Base-by-base conservation (phyloP, 177 flowering plant species). In the Vitis hybrid region DNA sequence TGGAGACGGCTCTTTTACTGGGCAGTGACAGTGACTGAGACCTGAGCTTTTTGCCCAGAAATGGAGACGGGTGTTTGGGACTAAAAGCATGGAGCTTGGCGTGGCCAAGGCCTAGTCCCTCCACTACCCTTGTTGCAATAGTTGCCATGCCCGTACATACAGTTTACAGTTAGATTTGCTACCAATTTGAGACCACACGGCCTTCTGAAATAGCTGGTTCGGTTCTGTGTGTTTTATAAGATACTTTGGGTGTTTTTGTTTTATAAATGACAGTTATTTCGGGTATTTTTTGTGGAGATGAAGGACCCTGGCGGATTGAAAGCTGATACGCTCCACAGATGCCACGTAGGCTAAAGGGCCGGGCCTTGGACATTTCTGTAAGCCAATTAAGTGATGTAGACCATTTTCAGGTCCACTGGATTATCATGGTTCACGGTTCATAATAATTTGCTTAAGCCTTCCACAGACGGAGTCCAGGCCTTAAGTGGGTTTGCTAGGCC, bases 31-130 rank as follows among this genome's bases (percentile, higher is more conserved):
- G 72, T 11, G 35, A 24, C 11, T 71, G 52, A 56, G 78, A 66
- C 75, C 76, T 76, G 51, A 87, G 81, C 69, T 78, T 84, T 59
- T 73, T 86, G 58, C 90, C 91, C 11, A 84, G 71, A 74, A 91
- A 85, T 63, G 80, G 81, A 57, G 87, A 70, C 10, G 76, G 69
- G 30, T 75, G 74, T 35, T 74, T 79, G 48, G 79, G 61, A 35
- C 60, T 77, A 57, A 65, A 68, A 7, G 69, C 10, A 3, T 74
- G 79, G 65, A 69, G 78, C n/a, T 68, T 80, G 62, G 75, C 20
- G 11, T 66, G 62, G 1, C 76, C 76, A 18, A 79, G 60, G 49
- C 83, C 76, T 55, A 77, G 71, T 56, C 9, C 71, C 71, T 17
- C 73, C 72, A 35, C 46, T 35, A 35, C 46, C 46, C 84, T 73